Base-by-base conservation (phyloP, 2,329 filamentous ascomycete species). In the Byssochlamys sp. region DNA sequence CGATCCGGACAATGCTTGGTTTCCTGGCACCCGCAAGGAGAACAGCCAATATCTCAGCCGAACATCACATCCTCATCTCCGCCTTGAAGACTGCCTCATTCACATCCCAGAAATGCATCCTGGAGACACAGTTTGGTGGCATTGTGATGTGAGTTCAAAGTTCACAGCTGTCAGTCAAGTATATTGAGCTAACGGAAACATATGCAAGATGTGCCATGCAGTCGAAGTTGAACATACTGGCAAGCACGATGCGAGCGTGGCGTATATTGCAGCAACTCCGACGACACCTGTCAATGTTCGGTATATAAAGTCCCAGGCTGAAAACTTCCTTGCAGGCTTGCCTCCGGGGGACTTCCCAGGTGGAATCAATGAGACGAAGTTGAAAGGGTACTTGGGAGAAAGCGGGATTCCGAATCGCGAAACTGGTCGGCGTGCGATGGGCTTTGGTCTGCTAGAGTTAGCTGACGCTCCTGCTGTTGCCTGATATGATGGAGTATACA, bases 261-360 rank as follows among this genome's bases (percentile, higher is more conserved):
- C 66, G 0, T 75, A 73, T 57, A 69, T 75, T 27, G 68, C 73
- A 1, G 69, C 73, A 1, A 69, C 68, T 9, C 73, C 73, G 0
- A 67, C 69, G 3, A 75, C 73, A 1, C 51, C 62, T 2, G 58
- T 63, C 39, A 70, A 70, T 55, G 66, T 62, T 33, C 54, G 25
- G 3, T 70, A 71, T 50, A 57, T 45, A 78, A 82, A 62, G 81
- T 77, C 75, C 70, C 76, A 12, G 75, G 77, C 68, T 72, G 77
- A 26, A 77, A 80, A 28, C 70, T 80, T 3, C 77, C 78, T 4
- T 77, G 80, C 63, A 73, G 80, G 50, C 72, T 80, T 68, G 76
- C 81, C 59, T 80, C 83, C 59, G 73, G 65, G 54, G 59, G 66
- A 60, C 53, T 70, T 58, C 6, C 57, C 57, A 11, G 57, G 54